phyloP scores from a whole-genome alignment of 768 basidiomycete species.

The Lactarius sanguifluus region DNA sequence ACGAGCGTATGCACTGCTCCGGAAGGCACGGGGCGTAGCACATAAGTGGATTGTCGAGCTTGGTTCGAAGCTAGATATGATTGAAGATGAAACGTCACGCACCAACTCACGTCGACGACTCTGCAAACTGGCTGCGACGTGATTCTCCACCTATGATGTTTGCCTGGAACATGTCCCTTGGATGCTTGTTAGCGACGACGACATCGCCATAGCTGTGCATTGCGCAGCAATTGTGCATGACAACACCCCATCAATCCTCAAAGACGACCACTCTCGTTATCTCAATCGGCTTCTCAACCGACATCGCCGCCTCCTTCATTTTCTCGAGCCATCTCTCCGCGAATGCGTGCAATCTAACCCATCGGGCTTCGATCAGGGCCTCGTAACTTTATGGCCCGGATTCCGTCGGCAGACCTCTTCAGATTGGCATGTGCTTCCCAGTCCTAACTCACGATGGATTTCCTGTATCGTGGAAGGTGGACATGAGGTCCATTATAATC shows the following conservation, averaged over 20 bases:
- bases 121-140: conserved; percentile 15
- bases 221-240: conserved; percentile 9
- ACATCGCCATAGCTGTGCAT: conserved; percentile 2
- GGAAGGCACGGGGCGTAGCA: not conserved
- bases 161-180: not conserved
- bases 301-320: not conserved
- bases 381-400: not conserved
- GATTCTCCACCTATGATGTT: conserved; percentile 10
- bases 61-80: not conserved
- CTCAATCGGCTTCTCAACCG: conserved; percentile 2
- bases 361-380: not conserved
- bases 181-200: not conserved
- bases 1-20: not conserved
- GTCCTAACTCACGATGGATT: conserved; percentile 8
- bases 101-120: not conserved
- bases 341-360: not conserved
- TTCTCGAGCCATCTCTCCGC: not conserved
- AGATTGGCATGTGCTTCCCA: not conserved
- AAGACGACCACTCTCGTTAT: not conserved
- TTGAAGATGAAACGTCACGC: not conserved
- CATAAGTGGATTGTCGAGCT: conserved; percentile 10
- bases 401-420: not conserved
- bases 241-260: not conserved
- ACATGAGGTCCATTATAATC: conserved; percentile 7
- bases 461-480: not conserved